Conservation (phyloP, 2,329 filamentous ascomycete genomes). For the Alternaria atra region DNA sequence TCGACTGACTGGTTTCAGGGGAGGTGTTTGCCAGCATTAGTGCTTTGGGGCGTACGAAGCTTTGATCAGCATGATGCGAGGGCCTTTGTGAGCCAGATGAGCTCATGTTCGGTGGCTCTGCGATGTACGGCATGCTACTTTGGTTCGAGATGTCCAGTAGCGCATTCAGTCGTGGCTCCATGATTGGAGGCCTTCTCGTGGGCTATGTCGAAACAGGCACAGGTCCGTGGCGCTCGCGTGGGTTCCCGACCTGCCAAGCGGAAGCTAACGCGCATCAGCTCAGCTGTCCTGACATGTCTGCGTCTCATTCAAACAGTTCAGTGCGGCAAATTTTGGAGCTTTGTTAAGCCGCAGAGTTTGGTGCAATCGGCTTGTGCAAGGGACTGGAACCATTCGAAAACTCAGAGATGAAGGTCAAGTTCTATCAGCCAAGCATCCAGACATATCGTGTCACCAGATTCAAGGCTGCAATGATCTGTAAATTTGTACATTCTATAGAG, state of each 20-base stretch:
- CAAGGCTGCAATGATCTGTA: not conserved
- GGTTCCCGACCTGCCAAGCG: conserved; percentile 11
- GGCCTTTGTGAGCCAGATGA: conserved; percentile 7
- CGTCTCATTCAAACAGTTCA: not conserved
- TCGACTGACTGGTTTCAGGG: conserved; percentile 8
- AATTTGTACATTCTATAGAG: conserved; percentile 9
- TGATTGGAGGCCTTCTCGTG: conserved; percentile 17
- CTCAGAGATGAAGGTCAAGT: too few relatives aligned
- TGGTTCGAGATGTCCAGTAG: conserved; percentile 15
- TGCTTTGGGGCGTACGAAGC: conserved; percentile 13
- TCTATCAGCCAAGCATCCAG: not conserved
- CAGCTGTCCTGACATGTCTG: not conserved
- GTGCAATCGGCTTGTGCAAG: not conserved
- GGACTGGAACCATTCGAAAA: too few relatives aligned
- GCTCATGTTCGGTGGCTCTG: not conserved
- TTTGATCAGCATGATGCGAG: conserved; percentile 7
- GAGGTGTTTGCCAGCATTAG: conserved; percentile 13
- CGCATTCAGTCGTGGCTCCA: conserved; percentile 17
- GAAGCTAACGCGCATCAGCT: conserved; percentile 10
- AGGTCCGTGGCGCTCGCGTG: conserved; percentile 14
- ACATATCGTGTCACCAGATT: not conserved
- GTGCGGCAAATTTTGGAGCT: not conserved
- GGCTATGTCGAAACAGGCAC: conserved; percentile 13
- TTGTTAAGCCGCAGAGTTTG: not conserved
- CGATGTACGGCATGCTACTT: conserved; percentile 1